Conservation (phyloP, 257 asterid genomes). For the Solanum rostratum region DNA sequence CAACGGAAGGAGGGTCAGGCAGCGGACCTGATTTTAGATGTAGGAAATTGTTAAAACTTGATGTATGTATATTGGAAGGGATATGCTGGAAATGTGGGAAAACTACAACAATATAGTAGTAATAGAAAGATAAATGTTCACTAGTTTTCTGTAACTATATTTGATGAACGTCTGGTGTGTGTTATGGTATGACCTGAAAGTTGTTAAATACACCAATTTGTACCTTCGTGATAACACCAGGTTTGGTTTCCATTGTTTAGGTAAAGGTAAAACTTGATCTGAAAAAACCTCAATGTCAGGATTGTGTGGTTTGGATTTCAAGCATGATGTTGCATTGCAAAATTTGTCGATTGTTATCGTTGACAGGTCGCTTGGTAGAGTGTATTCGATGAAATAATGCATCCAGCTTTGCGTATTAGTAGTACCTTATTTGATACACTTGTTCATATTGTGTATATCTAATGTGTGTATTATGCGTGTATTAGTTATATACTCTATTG, state of each 20-base stretch:
- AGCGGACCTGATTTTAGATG: constrained; percentile 45
- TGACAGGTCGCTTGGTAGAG: no score
- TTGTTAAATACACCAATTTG: not conserved
- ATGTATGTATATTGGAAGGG: constrained; percentile 9
- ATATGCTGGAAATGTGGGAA: not conserved
- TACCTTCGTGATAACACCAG: not conserved
- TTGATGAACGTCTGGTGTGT: not conserved
- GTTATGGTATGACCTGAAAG: not conserved
- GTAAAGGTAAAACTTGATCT: not conserved
- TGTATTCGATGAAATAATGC: no score
- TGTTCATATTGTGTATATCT: no score
- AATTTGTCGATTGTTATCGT: not conserved
- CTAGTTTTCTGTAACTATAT: not conserved
- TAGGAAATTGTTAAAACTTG: constrained; percentile 17
- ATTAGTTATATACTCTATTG: no score
- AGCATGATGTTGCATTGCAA: not conserved
- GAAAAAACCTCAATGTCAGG: not conserved
- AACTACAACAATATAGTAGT: not conserved
- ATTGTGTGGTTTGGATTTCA: not conserved
- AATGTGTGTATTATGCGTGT: no score
- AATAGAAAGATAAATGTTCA: not conserved
- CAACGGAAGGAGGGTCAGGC: constrained; percentile 81
- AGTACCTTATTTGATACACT: no score
- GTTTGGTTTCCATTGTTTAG: not conserved
- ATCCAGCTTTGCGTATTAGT: no score